These are phyloP conservation scores for Corynascus novoguineensis DNA, from an alignment of 495 filamentous ascomycete genomes.

Conservation along the genomic window DNA sequence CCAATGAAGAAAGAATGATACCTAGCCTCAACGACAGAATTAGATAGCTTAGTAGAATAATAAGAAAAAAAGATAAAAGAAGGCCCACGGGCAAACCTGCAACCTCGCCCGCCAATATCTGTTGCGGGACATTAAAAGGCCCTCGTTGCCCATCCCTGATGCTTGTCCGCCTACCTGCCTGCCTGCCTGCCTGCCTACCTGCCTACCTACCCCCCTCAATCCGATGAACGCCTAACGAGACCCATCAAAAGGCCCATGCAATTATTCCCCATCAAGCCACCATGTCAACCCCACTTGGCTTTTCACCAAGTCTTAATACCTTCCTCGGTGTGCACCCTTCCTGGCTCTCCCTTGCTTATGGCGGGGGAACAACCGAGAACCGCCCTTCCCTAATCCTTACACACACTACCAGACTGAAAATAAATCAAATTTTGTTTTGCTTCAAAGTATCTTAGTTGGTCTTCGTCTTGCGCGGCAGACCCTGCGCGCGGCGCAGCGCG, in stretches of 20 bases:
- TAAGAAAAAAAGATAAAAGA: too few species aligned
- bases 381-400: not conserved
- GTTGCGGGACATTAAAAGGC: not conserved
- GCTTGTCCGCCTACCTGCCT: not conserved
- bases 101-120: not conserved
- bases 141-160: not conserved
- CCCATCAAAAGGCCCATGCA: not conserved
- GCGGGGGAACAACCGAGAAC: not conserved
- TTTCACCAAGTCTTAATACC: not conserved
- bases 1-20: not conserved
- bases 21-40: not conserved
- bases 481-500: conserved; percentile 46
- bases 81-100: not conserved
- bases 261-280: not conserved
- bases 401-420: not conserved
- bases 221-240: not conserved
- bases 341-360: not conserved
- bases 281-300: too few species aligned
- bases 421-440: not conserved
- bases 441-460: conserved; percentile 1
- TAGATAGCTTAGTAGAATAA: not conserved
- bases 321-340: not conserved
- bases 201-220: not conserved
- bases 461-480: conserved; percentile 46
- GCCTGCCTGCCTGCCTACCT: too few species aligned